Conservation (phyloP, 805 yeast species). For the Barnettozyma sucrosica region DNA sequence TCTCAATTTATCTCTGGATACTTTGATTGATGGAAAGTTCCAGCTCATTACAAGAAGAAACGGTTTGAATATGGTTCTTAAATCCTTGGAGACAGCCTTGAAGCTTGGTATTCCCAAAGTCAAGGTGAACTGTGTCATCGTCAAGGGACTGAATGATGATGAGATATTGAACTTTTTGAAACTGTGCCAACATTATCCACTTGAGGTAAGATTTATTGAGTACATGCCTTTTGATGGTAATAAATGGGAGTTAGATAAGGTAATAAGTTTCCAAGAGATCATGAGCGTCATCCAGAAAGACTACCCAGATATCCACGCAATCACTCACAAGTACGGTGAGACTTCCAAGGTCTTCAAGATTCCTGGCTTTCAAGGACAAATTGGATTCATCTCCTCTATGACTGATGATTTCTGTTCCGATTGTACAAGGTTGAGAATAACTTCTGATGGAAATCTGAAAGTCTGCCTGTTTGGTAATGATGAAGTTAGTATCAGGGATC, state of each 20-base stretch:
- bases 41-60: slow-evolving; percentile 43
- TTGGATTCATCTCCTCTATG: slow-evolving; percentile 54
- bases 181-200: slow-evolving; percentile 32
- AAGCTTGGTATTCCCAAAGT: slow-evolving; percentile 39
- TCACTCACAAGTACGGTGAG: slow-evolving; percentile 35
- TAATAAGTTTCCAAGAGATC: slow-evolving; percentile 42
- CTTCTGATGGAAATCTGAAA: slow-evolving; percentile 49
- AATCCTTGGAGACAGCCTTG: slow-evolving; percentile 38
- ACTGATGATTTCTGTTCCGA: slow-evolving; percentile 46
- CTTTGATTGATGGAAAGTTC: slow-evolving; percentile 47
- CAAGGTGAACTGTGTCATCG: slow-evolving; percentile 45
- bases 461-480: slow-evolving; percentile 50
- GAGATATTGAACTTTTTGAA: slow-evolving; percentile 43
- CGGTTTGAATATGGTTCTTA: slow-evolving; percentile 41
- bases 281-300: slow-evolving; percentile 27
- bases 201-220: slow-evolving; percentile 49
- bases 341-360: slow-evolving; percentile 43
- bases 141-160: slow-evolving; percentile 46
- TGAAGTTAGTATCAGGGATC: slow-evolving; percentile 42
- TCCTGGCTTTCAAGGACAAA: slow-evolving; percentile 37
- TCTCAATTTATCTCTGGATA: slow-evolving; percentile 44
- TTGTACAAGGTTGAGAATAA: slow-evolving; percentile 46
- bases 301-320: slow-evolving; percentile 26
- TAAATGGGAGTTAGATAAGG: slow-evolving; percentile 41
- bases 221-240: slow-evolving; percentile 57